Conservation (phyloP, 2,329 filamentous ascomycete genomes). For the Thielaviopsis populi region DNA sequence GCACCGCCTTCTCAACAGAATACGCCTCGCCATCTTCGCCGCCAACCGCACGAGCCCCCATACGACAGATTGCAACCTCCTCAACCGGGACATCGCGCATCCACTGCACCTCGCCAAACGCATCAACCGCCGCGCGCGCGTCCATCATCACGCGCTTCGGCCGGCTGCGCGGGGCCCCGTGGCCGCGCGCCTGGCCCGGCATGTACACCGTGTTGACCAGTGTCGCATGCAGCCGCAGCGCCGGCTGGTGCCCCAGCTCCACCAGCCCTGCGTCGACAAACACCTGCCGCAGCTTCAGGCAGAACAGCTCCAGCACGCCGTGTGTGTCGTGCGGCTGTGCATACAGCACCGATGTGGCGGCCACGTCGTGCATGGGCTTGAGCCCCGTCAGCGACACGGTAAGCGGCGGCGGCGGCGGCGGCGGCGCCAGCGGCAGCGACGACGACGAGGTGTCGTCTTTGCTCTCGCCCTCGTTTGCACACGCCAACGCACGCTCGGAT, state of each 20-base stretch:
- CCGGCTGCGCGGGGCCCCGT: conserved; percentile 11
- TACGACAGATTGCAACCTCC: conserved; percentile 62
- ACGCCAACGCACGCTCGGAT: neutral
- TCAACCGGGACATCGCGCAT: conserved; percentile 52
- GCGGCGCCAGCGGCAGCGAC: no score
- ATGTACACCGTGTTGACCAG: conserved; percentile 75
- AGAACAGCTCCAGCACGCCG: conserved; percentile 40
- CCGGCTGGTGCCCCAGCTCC: conserved; percentile 37
- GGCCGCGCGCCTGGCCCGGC: conserved; percentile 22
- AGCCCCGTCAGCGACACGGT: conserved; percentile 39
- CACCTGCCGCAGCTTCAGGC: conserved; percentile 34
- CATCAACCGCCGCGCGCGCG: conserved; percentile 38
- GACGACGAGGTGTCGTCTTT: no score
- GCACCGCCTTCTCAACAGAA: conserved; percentile 37
- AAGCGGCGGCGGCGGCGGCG: conserved; percentile 20
- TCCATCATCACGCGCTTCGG: conserved; percentile 35
- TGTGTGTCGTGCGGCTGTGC: conserved; percentile 41
- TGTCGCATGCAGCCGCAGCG: conserved; percentile 68
- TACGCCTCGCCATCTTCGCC: conserved; percentile 39
- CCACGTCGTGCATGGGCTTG: conserved; percentile 43
- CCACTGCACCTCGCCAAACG: conserved; percentile 55
- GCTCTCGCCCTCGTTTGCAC: neutral
- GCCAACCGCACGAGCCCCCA: conserved; percentile 61
- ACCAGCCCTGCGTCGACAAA: conserved; percentile 46
- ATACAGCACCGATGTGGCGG: conserved; percentile 49